phyloP scores from a whole-genome alignment of 2,329 filamentous ascomycete species.

The Metarhizium brunneum region DNA sequence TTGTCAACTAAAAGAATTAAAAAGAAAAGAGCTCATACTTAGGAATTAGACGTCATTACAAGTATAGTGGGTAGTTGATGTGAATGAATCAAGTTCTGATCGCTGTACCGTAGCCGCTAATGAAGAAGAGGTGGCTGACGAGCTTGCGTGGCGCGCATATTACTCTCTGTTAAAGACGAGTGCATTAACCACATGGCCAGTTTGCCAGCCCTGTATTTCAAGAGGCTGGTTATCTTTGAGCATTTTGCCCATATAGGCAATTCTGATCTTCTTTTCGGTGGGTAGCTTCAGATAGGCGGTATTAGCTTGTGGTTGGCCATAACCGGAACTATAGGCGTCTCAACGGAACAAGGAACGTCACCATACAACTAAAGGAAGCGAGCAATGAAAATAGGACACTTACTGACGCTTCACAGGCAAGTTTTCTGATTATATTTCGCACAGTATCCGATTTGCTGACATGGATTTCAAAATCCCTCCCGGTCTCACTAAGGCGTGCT shows the following conservation, averaged over 20 bases:
- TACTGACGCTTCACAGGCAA: slow-evolving; percentile 22
- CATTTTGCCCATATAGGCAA: slow-evolving; percentile 75
- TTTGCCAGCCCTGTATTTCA: slow-evolving; percentile 63
- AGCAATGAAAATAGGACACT: slow-evolving; percentile 1
- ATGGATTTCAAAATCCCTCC: slow-evolving; percentile 51
- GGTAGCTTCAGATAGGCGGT: slow-evolving; percentile 37
- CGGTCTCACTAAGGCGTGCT: slow-evolving; percentile 57
- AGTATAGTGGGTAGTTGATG: not conserved
- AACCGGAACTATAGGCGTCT: not conserved
- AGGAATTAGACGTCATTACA: not conserved
- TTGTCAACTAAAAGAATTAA: not conserved
- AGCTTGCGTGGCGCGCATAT: not conserved
- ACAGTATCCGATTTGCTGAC: slow-evolving; percentile 56
- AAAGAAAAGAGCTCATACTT: not conserved
- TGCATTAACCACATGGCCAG: slow-evolving; percentile 68
- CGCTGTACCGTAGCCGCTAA: not conserved
- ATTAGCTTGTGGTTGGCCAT: not conserved
- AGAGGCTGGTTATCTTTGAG: slow-evolving; percentile 61
- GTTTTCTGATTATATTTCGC: slow-evolving; percentile 52
- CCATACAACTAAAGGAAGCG: not conserved
- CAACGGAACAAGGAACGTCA: not conserved
- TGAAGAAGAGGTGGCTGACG: not conserved
- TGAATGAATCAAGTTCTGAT: not conserved
- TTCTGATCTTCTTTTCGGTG: slow-evolving; percentile 49
- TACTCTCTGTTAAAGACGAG: slow-evolving; percentile 49